These are phyloP conservation scores for Entomortierella lignicola DNA, from an alignment of 192 early-diverging fungal species.

Conservation along the genomic window DNA sequence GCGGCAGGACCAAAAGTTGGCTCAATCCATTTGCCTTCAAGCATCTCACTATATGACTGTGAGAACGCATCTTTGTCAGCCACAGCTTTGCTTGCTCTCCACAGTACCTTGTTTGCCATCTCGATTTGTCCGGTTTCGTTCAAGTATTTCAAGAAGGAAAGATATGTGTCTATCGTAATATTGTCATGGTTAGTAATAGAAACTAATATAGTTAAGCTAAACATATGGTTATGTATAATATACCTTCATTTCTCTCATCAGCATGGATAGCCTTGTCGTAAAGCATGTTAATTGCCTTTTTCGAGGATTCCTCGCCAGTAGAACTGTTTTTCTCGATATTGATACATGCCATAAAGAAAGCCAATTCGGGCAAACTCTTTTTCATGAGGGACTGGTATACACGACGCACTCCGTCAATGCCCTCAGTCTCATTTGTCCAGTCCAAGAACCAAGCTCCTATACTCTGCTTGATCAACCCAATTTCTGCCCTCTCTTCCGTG, in stretches of 20 bases:
- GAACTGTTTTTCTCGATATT: constrained; percentile 62
- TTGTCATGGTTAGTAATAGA: not conserved
- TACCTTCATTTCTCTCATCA: constrained; percentile 63
- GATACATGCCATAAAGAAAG: constrained; percentile 72
- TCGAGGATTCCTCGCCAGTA: constrained; percentile 9
- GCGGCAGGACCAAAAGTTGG: constrained; percentile 12
- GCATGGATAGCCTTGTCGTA: constrained; percentile 59
- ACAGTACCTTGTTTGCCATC: constrained; percentile 64
- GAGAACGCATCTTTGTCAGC: constrained; percentile 66
- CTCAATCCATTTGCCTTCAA: constrained; percentile 38
- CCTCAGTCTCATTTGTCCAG: constrained; percentile 62
- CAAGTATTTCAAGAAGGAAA: constrained; percentile 55
- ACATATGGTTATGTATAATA: not conserved
- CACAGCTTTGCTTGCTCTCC: constrained; percentile 68
- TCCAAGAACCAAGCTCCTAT: constrained; percentile 67
- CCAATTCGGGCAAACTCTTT: constrained; percentile 68
- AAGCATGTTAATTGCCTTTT: constrained; percentile 39
- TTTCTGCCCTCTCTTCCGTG: constrained; percentile 58
- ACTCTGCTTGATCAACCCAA: constrained; percentile 60
- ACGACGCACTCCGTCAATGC: constrained; percentile 60
- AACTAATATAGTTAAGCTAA: too few species aligned
- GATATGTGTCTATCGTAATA: constrained; percentile 46
- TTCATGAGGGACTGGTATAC: constrained; percentile 62
- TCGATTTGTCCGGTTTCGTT: constrained; percentile 60
- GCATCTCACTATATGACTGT: constrained; percentile 32